phyloP scores from a whole-genome alignment of 208 protist species.

The Plasmodiophora brassicae region DNA sequence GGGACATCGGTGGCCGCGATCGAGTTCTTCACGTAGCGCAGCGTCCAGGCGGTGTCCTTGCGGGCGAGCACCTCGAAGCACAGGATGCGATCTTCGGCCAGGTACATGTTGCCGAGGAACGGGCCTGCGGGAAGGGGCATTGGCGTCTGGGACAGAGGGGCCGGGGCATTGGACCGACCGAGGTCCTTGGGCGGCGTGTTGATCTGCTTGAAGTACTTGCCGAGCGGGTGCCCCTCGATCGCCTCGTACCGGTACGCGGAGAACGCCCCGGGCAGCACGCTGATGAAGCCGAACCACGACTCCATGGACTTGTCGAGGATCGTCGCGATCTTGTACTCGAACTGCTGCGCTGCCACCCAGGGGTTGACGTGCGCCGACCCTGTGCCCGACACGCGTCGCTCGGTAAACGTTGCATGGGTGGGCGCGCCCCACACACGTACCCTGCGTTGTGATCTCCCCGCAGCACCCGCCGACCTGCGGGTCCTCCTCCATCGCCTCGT shows the following conservation, averaged over 20 bases:
- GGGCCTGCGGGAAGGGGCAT: too few relatives aligned
- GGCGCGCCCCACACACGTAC: too few relatives aligned
- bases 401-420: too few relatives aligned
- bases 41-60: conserved; percentile 5
- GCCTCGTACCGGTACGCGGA: conserved; percentile 32
- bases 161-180: too few relatives aligned
- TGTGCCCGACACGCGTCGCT: too few relatives aligned
- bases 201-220: conserved; percentile 29
- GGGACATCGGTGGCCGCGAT: not conserved
- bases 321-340: conserved; percentile 36
- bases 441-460: conserved; percentile 27
- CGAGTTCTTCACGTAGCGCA: not conserved
- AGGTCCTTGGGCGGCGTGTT: not conserved
- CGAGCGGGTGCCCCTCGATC: not conserved
- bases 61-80: conserved; percentile 7
- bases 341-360: conserved; percentile 11
- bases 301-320: conserved; percentile 37
- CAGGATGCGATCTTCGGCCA: conserved; percentile 8
- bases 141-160: too few relatives aligned
- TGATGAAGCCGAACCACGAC: conserved; percentile 28
- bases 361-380: not conserved
- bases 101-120: conserved; percentile 15
- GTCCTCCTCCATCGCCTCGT: conserved; percentile 24
- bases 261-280: conserved; percentile 29
- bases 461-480: not conserved